phyloP scores from a whole-genome alignment of 2,329 filamentous ascomycete genomes.

The Fusarium sp. region DNA sequence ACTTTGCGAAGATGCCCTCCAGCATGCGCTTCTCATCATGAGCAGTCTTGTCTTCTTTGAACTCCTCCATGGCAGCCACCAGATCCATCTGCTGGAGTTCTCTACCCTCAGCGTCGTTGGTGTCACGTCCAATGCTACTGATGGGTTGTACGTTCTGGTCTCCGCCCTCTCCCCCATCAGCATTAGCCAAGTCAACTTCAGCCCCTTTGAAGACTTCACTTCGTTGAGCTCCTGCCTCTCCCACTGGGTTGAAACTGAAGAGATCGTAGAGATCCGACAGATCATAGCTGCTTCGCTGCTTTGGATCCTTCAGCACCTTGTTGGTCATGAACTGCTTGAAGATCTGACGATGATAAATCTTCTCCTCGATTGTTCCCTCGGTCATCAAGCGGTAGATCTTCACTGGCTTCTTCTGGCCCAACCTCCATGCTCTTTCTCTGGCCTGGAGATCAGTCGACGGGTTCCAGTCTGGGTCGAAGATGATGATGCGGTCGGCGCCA shows the following conservation, averaged over 20 bases:
- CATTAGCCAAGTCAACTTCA: conserved; percentile 65
- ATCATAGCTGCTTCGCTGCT: conserved; percentile 91
- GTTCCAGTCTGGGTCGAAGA: conserved; percentile 99
- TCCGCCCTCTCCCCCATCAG: conserved; percentile 1
- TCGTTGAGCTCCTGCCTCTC: conserved; percentile 75
- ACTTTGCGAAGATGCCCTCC: conserved; percentile 87
- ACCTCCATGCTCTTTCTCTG: conserved; percentile 92
- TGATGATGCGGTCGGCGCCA: conserved; percentile 94
- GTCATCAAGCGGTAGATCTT: conserved; percentile 99
- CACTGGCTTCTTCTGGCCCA: conserved; percentile 95
- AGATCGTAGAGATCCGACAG: conserved; percentile 91
- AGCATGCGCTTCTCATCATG: conserved; percentile 81
- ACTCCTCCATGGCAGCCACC: conserved; percentile 74
- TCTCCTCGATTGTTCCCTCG: conserved; percentile 97
- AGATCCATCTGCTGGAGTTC: conserved; percentile 67
- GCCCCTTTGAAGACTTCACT: conserved; percentile 89
- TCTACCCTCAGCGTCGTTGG: conserved; percentile 34
- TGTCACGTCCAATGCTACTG: conserved; percentile 5
- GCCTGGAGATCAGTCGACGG: conserved; percentile 96
- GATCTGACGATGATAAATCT: conserved; percentile 98
- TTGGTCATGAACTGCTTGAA: conserved; percentile 99
- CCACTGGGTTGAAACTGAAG: conserved; percentile 75
- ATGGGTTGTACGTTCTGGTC: conserved; percentile 17
- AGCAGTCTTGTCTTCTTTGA: conserved; percentile 63
- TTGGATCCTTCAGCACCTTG: conserved; percentile 94